These are phyloP conservation scores for Eremothecium gossypii DNA, from an alignment of 1,139 yeast genomes.

Conservation along the genomic window DNA sequence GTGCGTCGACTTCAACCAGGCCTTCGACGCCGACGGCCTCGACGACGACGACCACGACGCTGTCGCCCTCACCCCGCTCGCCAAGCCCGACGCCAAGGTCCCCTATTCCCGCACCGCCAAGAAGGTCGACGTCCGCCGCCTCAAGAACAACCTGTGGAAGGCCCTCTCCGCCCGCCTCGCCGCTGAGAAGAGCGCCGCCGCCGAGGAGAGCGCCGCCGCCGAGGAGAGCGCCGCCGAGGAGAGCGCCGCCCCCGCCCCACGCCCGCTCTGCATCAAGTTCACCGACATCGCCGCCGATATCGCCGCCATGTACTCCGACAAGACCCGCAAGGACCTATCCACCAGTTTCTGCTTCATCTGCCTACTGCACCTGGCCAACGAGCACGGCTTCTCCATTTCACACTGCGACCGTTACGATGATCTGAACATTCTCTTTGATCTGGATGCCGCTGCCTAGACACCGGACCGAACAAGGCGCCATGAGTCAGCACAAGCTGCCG, in stretches of 20 bases:
- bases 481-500: too few species aligned
- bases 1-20: conserved; percentile 36
- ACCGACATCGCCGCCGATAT: conserved; percentile 39
- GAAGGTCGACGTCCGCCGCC: conserved; percentile 66
- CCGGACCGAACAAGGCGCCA: too few species aligned
- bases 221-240: neutral
- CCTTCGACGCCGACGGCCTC: conserved; percentile 35
- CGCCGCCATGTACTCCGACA: conserved; percentile 44
- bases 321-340: conserved; percentile 55
- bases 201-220: neutral
- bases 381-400: conserved; percentile 63
- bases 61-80: conserved; percentile 11
- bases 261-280: conserved; percentile 19
- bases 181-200: conserved; percentile 9
- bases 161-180: conserved; percentile 31
- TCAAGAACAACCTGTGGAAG: conserved; percentile 81
- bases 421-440: conserved; percentile 25
- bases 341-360: conserved; percentile 87
- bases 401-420: conserved; percentile 51
- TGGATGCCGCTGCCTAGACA: neutral
- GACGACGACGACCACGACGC: conserved; percentile 14
- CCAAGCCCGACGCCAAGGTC: conserved; percentile 40
- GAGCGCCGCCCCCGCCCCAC: neutral
- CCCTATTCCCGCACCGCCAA: conserved; percentile 76
- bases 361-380: conserved; percentile 79